phyloP scores from a whole-genome alignment of 164 flowering plant species.

The Magnolia officinalis region DNA sequence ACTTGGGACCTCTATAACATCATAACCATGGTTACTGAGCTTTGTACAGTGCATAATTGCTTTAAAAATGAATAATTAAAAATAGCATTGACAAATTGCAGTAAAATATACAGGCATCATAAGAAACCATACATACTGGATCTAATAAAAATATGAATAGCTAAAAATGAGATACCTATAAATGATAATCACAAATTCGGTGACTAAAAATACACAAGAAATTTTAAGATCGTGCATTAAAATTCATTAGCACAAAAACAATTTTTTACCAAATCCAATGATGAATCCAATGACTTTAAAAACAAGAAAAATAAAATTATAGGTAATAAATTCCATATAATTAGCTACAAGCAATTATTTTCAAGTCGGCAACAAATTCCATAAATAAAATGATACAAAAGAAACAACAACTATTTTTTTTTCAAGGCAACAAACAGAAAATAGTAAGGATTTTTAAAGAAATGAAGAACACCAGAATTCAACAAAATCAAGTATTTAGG shows the following conservation, averaged over 20 bases:
- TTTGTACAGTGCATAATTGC: background rate
- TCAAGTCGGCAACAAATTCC: too few species aligned
- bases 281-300: too few species aligned
- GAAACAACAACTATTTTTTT: background rate
- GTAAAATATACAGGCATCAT: background rate
- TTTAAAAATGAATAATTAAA: background rate
- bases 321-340: too few species aligned
- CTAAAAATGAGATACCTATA: background rate
- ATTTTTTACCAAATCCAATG: too few species aligned
- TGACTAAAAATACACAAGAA: too few species aligned
- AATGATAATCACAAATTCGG: too few species aligned
- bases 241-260: too few species aligned
- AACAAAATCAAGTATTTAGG: background rate
- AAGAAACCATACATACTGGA: background rate
- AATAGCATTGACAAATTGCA: background rate
- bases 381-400: too few species aligned
- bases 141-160: background rate
- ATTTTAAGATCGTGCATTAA: too few species aligned
- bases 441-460: background rate
- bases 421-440: background rate
- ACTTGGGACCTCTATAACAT: slow-evolving; percentile 82
- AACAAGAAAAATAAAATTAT: too few species aligned
- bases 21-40: background rate
- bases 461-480: background rate
- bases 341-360: too few species aligned